Percentiles rank a stretch among this genome's conserved stretches.
These are phyloP conservation scores for Leccinum sublutescens DNA, from an alignment of 768 basidiomycete species.

Conservation along the genomic window DNA sequence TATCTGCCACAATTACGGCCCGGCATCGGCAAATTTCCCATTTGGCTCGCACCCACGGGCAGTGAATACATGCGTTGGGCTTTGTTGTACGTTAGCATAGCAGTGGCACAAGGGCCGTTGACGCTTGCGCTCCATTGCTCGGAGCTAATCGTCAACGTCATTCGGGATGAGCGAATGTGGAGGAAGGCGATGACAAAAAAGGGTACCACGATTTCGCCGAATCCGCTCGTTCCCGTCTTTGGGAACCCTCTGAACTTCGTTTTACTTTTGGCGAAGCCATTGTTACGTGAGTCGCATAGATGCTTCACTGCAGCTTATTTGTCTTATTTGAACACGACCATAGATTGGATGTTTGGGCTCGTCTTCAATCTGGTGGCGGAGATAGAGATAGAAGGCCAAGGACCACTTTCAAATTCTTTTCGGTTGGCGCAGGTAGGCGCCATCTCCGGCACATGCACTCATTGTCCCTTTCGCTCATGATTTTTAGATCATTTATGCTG, in stretches of 20 bases:
- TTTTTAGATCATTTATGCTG: slow-evolving; percentile 23
- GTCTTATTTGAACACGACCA: background rate
- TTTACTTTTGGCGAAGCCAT: slow-evolving; percentile 22
- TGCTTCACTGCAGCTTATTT: background rate
- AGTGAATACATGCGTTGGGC: slow-evolving; percentile 17
- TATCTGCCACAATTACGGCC: too few relatives aligned
- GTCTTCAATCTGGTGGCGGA: slow-evolving; percentile 12
- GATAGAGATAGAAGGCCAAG: too few relatives aligned
- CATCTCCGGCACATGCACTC: background rate
- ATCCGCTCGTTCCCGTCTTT: slow-evolving; percentile 25
- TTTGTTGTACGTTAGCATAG: slow-evolving; percentile 26
- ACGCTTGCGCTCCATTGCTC: slow-evolving; percentile 29
- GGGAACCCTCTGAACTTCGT: slow-evolving; percentile 14
- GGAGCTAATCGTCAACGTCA: slow-evolving; percentile 29
- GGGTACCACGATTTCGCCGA: slow-evolving; percentile 14
- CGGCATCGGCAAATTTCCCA: too few relatives aligned
- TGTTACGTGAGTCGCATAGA: slow-evolving; percentile 24
- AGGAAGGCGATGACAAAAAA: slow-evolving; percentile 18
- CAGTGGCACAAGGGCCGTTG: slow-evolving; percentile 26
- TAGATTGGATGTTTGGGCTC: slow-evolving; percentile 35
- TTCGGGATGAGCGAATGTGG: slow-evolving; percentile 28
- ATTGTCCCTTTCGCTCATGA: background rate
- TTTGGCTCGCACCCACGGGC: too few relatives aligned
- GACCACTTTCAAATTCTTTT: too few relatives aligned
- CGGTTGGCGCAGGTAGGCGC: slow-evolving; percentile 10